A percentile compares a stretch with the other conserved stretches of the same genome.
Evolutionary conservation across 2,329 filamentous ascomycete genomes (phyloP).

Genomic region (Mycosphaerella sp.): DNA sequence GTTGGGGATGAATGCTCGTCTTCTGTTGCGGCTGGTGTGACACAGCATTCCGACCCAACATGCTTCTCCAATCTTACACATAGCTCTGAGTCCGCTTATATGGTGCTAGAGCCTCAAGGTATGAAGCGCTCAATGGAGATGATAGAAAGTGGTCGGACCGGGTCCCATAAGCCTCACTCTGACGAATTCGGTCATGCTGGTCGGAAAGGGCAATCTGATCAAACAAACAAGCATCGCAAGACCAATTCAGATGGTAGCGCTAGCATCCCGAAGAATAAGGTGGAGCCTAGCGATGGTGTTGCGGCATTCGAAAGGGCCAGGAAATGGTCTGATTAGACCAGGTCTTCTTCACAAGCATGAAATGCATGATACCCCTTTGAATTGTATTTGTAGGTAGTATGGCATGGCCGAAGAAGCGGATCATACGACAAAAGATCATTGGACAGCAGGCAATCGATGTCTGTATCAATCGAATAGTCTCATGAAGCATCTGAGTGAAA

Average conservation of each 20-base stretch:
- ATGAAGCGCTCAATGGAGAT: background rate
- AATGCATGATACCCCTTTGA: background rate
- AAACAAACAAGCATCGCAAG: background rate
- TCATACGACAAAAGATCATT: background rate
- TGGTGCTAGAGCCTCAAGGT: background rate
- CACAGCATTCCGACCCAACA: background rate
- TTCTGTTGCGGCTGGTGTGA: background rate
- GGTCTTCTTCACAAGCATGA: background rate
- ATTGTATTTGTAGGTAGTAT: background rate
- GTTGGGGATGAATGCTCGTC: background rate
- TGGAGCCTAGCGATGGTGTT: slow-evolving; percentile 13
- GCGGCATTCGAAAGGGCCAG: slow-evolving; percentile 1
- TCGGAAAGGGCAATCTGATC: too few species aligned
- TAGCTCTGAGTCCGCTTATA: background rate
- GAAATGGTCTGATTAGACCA: background rate
- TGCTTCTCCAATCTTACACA: background rate
- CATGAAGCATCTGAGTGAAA: background rate
- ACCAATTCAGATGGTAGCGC: background rate
- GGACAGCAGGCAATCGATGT: background rate
- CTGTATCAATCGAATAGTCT: background rate
- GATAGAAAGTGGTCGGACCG: background rate
- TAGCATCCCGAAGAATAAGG: background rate
- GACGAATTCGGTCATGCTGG: background rate
- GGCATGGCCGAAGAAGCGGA: background rate
- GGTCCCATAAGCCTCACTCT: background rate